These are phyloP conservation scores for Aspergillus pseudoviridinutans DNA, from an alignment of 2,329 filamentous ascomycete genomes.

Conservation along the genomic window DNA sequence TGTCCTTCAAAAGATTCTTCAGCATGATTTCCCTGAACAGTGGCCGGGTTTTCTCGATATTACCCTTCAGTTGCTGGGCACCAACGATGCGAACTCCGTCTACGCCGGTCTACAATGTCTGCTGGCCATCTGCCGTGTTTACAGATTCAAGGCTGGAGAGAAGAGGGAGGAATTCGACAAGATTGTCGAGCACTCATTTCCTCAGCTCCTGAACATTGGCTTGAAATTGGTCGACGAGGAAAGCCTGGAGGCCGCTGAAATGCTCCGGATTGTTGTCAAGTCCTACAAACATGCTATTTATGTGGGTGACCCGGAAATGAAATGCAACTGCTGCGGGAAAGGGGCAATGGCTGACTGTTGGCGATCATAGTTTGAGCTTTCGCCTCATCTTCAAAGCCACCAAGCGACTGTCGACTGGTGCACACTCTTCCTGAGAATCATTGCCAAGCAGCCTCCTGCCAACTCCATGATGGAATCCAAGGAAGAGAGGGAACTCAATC, in stretches of 20 bases:
- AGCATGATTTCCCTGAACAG: constrained; percentile 88
- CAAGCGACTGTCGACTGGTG: constrained; percentile 91
- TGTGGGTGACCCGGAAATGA: constrained; percentile 51
- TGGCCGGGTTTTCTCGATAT: constrained; percentile 96
- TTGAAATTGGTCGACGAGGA: constrained; percentile 85
- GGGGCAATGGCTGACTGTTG: constrained; percentile 25
- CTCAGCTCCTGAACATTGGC: constrained; percentile 79
- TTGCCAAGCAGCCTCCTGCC: constrained; percentile 77
- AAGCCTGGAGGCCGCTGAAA: constrained; percentile 91
- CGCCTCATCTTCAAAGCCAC: constrained; percentile 70
- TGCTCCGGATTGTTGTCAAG: constrained; percentile 92
- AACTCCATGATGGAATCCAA: constrained; percentile 74
- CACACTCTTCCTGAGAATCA: constrained; percentile 85
- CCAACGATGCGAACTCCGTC: constrained; percentile 79
- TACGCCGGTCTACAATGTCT: constrained; percentile 93
- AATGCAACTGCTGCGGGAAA: not conserved
- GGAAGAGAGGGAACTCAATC: constrained; percentile 84
- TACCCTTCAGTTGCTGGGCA: constrained; percentile 81
- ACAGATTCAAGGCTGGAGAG: constrained; percentile 86
- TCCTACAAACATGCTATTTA: constrained; percentile 98
- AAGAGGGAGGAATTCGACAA: constrained; percentile 84
- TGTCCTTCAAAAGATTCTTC: constrained; percentile 90
- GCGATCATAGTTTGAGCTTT: constrained; percentile 71
- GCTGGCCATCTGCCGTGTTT: constrained; percentile 89
- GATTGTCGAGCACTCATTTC: constrained; percentile 88